Conservation (phyloP, 1,284 basidiomycete species). For the Cryptococcus deneoformans region DNA sequence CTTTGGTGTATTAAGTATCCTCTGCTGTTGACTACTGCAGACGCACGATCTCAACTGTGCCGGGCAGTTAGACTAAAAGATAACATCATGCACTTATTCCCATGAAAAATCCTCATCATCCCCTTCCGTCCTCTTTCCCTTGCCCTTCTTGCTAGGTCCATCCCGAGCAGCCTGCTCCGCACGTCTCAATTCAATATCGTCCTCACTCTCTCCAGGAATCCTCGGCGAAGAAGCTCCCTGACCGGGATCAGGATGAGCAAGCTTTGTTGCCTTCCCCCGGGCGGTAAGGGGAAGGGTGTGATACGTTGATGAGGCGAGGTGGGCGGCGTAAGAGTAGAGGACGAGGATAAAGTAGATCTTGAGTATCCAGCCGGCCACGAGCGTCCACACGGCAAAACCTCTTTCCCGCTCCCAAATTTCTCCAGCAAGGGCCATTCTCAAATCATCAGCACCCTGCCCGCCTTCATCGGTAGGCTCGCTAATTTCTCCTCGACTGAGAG, state of each 20-base stretch:
- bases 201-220: slow-evolving; percentile 12
- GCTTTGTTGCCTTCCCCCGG: slow-evolving; percentile 25
- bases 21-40: too few relatives aligned
- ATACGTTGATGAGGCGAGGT: slow-evolving; percentile 89
- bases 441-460: slow-evolving; percentile 60
- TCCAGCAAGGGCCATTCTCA: slow-evolving; percentile 68
- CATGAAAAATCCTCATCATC: slow-evolving; percentile 35
- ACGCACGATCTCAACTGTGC: too few relatives aligned
- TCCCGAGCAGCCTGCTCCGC: slow-evolving; percentile 7
- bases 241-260: slow-evolving; percentile 26
- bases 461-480: slow-evolving; percentile 43
- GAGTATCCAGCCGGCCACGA: slow-evolving; percentile 77
- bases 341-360: slow-evolving; percentile 93
- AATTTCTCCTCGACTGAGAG: slow-evolving; percentile 43
- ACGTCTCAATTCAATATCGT: slow-evolving; percentile 23
- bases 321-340: slow-evolving; percentile 90
- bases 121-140: slow-evolving; percentile 5
- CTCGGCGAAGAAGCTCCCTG: not conserved
- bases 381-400: slow-evolving; percentile 66
- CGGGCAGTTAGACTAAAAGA: too few relatives aligned
- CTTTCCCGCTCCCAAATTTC: slow-evolving; percentile 89
- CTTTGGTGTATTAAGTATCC: too few relatives aligned
- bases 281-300: slow-evolving; percentile 66
- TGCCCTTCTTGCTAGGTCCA: slow-evolving; percentile 6
- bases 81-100: slow-evolving; percentile 16